Base-by-base conservation (phyloP, 441 rosid genomes). In the Gossypium trilobum region DNA sequence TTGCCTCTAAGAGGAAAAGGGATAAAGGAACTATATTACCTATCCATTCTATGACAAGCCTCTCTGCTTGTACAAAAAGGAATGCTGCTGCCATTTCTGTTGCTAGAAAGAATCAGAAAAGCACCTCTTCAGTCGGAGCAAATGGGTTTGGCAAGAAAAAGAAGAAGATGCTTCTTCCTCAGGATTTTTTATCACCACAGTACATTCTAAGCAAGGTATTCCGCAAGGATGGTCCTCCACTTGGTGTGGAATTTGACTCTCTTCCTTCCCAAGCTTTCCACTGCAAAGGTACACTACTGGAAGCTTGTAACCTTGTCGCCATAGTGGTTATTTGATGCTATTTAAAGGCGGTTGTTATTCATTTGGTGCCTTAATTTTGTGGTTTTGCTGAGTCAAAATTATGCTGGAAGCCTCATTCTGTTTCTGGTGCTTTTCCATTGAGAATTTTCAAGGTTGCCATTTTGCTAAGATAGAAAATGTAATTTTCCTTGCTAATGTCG, bases 201-300 rank as follows among this genome's bases (percentile, higher is more conserved):
- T 81, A 85, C 80, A 85, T 94, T 76, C 74, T 92, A 78, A 78
- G 77, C 17, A 94, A 87, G 82, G 46, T 86, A 68, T 92, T 94
- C 55, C 93, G 94, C 48, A 89, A 92, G 82, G 99, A 94, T 80
- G 96, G 97, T 71, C 99, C 97, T 8, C 73, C 85, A 2, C 94
- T 94, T 68, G 97, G 94, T 75, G 75, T 51, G 56, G 89, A 85
- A 65, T 94, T 94, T 72, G 91, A 89, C 68, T 80, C 79, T 56
- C 85, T 80, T 78, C 89, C 93, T 46, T 74, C 84, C 58, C 71
- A 72, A 74, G 77, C 73, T 73, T 73, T 5, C 50, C 42, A 17
- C 46, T 52, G 39, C 65, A 71, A 77, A 84, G 91, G 96, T 91
- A 76, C 44, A 13, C 13, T 59, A 39, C 57, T 33, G 36, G 54